Evolutionary conservation across 2,329 filamentous ascomycete species (phyloP).

Genomic region (Ophiostoma pallidulum): DNA sequence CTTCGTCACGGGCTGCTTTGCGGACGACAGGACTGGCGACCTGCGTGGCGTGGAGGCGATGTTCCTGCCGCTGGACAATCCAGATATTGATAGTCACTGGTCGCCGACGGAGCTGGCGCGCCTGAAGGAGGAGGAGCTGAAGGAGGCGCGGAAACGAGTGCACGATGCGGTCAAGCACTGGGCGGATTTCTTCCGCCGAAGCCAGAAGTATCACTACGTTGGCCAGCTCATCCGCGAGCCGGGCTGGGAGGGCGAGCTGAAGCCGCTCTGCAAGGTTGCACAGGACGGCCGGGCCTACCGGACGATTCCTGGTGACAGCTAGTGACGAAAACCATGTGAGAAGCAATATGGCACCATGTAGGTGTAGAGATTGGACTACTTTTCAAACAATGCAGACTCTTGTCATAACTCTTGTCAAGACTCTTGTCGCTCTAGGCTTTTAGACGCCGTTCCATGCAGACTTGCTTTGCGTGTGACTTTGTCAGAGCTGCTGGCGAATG

Average conservation of each 20-base stretch:
- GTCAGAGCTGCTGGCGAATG: no score
- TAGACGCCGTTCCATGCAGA: no score
- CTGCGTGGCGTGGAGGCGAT: slow-evolving; percentile 80
- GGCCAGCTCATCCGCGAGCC: slow-evolving; percentile 60
- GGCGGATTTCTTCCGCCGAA: slow-evolving; percentile 72
- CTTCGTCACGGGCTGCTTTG: slow-evolving; percentile 90
- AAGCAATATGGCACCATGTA: neutral
- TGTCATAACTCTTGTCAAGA: neutral
- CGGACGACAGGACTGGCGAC: slow-evolving; percentile 74
- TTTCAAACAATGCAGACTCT: slow-evolving; percentile 1
- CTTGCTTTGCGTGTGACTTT: no score
- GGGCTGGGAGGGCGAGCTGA: slow-evolving; percentile 51
- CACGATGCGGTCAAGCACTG: slow-evolving; percentile 65
- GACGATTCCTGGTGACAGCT: slow-evolving; percentile 44
- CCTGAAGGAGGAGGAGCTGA: slow-evolving; percentile 53
- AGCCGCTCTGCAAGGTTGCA: slow-evolving; percentile 61
- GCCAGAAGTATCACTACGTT: slow-evolving; percentile 71
- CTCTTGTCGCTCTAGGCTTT: no score
- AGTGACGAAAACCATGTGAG: neutral
- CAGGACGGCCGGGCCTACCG: slow-evolving; percentile 46
- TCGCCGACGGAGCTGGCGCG: slow-evolving; percentile 42
- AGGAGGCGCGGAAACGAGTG: slow-evolving; percentile 55
- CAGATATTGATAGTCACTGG: slow-evolving; percentile 50
- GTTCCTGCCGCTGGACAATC: slow-evolving; percentile 59
- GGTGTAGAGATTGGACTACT: neutral